Evolutionary conservation across 441 rosid genomes (phyloP).

Genomic region (Geranium incanum): DNA sequence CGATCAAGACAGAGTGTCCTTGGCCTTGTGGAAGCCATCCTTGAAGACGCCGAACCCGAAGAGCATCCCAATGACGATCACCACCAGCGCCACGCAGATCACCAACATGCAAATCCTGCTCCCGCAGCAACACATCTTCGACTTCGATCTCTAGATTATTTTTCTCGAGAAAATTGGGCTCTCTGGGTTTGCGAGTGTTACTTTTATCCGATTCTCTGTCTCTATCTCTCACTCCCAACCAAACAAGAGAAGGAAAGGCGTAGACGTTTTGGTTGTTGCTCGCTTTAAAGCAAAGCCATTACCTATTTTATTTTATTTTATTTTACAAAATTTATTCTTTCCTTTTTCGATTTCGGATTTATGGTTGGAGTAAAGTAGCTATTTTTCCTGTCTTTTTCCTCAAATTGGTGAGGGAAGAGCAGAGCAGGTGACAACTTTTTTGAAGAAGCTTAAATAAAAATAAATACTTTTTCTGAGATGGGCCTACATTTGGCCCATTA

Average conservation of each 20-base stretch:
- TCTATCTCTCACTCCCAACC: not conserved
- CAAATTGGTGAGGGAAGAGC: not conserved
- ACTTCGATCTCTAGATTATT: not conserved
- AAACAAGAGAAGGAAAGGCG: not conserved
- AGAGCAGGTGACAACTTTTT: not conserved
- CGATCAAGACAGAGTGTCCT: not conserved
- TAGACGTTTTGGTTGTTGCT: not conserved
- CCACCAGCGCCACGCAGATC: constrained; percentile 7
- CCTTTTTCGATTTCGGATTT: not conserved
- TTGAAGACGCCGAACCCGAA: constrained; percentile 14
- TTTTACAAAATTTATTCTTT: too few relatives aligned
- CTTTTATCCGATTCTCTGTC: not conserved
- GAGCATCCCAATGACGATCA: constrained; percentile 1
- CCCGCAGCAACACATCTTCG: constrained; percentile 5
- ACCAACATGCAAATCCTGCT: constrained; percentile 9
- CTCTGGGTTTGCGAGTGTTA: not conserved
- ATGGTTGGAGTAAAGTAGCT: not conserved
- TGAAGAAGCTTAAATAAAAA: too few relatives aligned
- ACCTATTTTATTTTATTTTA: not conserved
- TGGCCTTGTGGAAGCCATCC: constrained; percentile 10
- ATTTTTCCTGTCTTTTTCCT: not conserved
- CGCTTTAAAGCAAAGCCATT: not conserved
- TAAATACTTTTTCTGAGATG: not conserved
- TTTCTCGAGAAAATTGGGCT: not conserved
- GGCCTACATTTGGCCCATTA: not conserved